Evolutionary conservation across 2,329 filamentous ascomycete genomes (phyloP), one percentile per base, ranked within the genome.

Genomic region (Alternaria solani): DNA sequence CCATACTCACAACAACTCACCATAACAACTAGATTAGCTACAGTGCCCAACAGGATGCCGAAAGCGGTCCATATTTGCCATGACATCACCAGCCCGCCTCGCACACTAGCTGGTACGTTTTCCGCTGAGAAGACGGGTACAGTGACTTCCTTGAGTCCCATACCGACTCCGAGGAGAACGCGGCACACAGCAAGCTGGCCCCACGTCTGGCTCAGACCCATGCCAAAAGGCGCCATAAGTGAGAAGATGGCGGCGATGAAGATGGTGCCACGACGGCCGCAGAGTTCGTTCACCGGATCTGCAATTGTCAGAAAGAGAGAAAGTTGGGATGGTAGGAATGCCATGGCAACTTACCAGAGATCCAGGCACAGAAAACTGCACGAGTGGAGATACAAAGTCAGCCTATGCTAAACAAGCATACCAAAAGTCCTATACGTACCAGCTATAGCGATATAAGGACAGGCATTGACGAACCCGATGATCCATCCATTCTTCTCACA

Each of bases 81-180:
- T 34, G 72, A 74, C 80, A 82, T 83, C 25, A 81, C 81, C 0
- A 83, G 67, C 12, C 79, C 81, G 23, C 83, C 83, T 56, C 83
- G 79, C 36, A 85, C 83, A 4, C 75, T 79, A 1, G 82, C 80
- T 0, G 83, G 83, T 0, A 81, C 76, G 51, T 79, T 81, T 64
- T 85, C 83, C 1, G 82, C 81, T 0, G 81, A 80, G 62, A 82
- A 83, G 4, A 75, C 71, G 18, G 81, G 81, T 0, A 82, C 80
- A 1, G 81, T 83, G 6, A 78, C 73, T 55, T 77, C 80, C 62
- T 83, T 82, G 11, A 79, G 63, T 26, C 81, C 81, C 79, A 83
- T 82, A 23, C 81, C 80, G 12, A 81, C 75, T 16, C 79, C 78
- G 5, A 76, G 65, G 3, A 74, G 64, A 5, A 75, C 58, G 59